Evolutionary conservation across 257 asterid genomes (phyloP).

Genomic region (Leptodermis oblonga): DNA sequence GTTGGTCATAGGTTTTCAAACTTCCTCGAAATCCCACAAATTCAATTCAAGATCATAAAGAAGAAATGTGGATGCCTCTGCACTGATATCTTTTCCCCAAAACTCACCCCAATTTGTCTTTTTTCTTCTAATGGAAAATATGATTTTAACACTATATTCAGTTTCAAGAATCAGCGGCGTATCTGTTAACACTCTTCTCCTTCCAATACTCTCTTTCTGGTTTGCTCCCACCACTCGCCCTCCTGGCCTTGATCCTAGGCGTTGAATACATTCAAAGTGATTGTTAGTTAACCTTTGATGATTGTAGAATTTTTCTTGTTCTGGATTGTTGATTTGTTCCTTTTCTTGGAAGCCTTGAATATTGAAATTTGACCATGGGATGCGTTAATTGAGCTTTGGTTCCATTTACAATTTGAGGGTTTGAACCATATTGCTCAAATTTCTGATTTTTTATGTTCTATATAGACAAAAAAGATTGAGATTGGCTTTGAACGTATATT

Average conservation of each 20-base stretch:
- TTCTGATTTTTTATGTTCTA: not conserved
- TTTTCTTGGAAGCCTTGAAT: conserved; percentile 7
- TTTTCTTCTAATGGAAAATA: conserved; percentile 30
- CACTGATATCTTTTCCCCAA: conserved; percentile 24
- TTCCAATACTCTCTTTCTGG: conserved; percentile 68
- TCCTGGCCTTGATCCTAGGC: conserved; percentile 81
- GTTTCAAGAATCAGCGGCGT: conserved; percentile 24
- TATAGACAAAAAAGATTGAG: not conserved
- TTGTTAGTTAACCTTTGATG: not conserved
- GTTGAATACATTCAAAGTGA: not conserved
- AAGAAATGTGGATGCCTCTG: conserved; percentile 45
- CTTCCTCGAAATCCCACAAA: conserved; percentile 46
- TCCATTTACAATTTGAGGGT: not conserved
- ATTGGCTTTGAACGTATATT: not conserved
- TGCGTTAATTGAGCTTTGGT: not conserved
- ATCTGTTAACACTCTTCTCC: conserved; percentile 39
- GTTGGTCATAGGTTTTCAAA: conserved; percentile 27
- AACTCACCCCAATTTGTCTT: conserved; percentile 22
- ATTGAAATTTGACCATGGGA: not conserved
- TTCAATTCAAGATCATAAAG: conserved; percentile 42
- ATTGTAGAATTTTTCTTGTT: not conserved
- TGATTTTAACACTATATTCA: conserved; percentile 33
- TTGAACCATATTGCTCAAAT: not conserved
- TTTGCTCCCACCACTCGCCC: conserved; percentile 89
- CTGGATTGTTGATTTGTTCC: conserved; percentile 1